Evolutionary conservation across 2,329 filamentous ascomycete species (phyloP).

Genomic region (Penicillium sp.): DNA sequence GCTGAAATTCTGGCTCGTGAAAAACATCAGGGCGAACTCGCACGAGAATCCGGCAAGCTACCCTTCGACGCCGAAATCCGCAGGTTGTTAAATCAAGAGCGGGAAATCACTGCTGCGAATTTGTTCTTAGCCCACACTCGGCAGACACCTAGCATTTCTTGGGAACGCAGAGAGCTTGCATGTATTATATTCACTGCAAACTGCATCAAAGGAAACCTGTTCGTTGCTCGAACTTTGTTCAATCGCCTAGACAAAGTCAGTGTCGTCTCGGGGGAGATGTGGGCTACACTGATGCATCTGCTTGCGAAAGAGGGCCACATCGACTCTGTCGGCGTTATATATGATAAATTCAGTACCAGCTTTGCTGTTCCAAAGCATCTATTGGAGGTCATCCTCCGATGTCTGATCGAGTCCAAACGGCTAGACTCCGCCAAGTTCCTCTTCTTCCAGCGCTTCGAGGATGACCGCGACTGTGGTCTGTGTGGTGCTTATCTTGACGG

Average conservation of each 20-base stretch:
- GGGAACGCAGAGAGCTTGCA: slow-evolving; percentile 32
- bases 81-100: slow-evolving; percentile 27
- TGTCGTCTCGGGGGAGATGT: slow-evolving; percentile 34
- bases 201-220: slow-evolving; percentile 39
- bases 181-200: slow-evolving; percentile 37
- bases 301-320: slow-evolving; percentile 38
- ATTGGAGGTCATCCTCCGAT: slow-evolving; percentile 38
- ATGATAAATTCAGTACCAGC: slow-evolving; percentile 25
- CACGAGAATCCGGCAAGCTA: slow-evolving; percentile 1
- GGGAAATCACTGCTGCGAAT: slow-evolving; percentile 40
- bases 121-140: slow-evolving; percentile 29
- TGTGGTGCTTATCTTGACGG: slow-evolving; percentile 40
- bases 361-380: slow-evolving; percentile 34
- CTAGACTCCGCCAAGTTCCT: slow-evolving; percentile 40
- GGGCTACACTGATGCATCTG: slow-evolving; percentile 39
- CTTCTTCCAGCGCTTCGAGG: slow-evolving; percentile 33
- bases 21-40: slow-evolving; percentile 7
- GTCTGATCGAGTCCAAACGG: slow-evolving; percentile 40
- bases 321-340: slow-evolving; percentile 40
- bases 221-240: slow-evolving; percentile 41
- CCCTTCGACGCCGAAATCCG: slow-evolving; percentile 25
- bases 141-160: slow-evolving; percentile 19
- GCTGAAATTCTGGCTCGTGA: slow-evolving; percentile 15
- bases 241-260: slow-evolving; percentile 35
- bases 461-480: slow-evolving; percentile 37